Evolutionary conservation across 768 basidiomycete species (phyloP).

Genomic region (Suillus americanus): DNA sequence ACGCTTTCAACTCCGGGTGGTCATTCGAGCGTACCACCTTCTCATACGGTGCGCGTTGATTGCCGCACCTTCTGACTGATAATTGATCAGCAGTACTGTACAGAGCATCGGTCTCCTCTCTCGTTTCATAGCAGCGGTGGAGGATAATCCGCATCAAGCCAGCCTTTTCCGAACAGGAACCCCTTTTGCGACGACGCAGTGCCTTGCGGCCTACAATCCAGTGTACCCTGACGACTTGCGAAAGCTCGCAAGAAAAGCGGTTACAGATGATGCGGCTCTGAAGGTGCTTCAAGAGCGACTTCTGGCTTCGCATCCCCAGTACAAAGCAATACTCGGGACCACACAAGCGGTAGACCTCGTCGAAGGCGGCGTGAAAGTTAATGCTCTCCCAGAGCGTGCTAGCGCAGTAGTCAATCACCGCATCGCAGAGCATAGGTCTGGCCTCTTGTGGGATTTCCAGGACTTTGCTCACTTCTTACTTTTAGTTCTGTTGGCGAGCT

Average conservation of each 20-base stretch:
- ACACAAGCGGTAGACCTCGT: slow-evolving; percentile 76
- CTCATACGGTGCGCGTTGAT: slow-evolving; percentile 57
- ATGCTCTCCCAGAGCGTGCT: slow-evolving; percentile 72
- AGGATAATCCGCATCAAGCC: slow-evolving; percentile 54
- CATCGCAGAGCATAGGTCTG: slow-evolving; percentile 58
- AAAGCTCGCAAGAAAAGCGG: slow-evolving; percentile 43
- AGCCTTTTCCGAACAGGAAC: slow-evolving; percentile 39
- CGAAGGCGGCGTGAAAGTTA: slow-evolving; percentile 61
- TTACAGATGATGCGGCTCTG: slow-evolving; percentile 49
- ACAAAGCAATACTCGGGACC: slow-evolving; percentile 53
- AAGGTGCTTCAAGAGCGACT: slow-evolving; percentile 41
- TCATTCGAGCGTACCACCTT: slow-evolving; percentile 78
- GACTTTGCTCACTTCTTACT: neutral
- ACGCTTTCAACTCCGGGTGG: slow-evolving; percentile 68
- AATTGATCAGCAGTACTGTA: neutral
- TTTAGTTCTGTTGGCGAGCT: slow-evolving; percentile 19
- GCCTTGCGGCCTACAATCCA: slow-evolving; percentile 59
- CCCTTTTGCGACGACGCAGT: slow-evolving; percentile 43
- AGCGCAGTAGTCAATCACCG: slow-evolving; percentile 72
- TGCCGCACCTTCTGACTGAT: neutral
- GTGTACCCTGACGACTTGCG: slow-evolving; percentile 47
- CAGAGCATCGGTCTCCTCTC: slow-evolving; percentile 80
- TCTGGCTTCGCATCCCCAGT: slow-evolving; percentile 21
- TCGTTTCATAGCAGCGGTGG: slow-evolving; percentile 59
- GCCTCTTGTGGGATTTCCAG: neutral